Conservation (phyloP, 1,284 basidiomycete genomes). For the Ustilago curta region DNA sequence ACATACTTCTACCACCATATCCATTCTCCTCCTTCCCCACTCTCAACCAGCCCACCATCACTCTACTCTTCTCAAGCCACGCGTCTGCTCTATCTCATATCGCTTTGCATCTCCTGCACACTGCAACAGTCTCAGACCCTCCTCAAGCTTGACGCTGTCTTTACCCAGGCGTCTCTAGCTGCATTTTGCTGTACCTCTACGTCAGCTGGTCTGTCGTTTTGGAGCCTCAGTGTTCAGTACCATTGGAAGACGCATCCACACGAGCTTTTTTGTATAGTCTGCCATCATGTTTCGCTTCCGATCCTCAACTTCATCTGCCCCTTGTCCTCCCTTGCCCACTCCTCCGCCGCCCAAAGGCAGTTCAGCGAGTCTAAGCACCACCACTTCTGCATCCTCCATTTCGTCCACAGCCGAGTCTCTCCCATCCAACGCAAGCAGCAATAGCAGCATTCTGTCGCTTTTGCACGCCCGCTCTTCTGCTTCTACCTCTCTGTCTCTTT, state of each 20-base stretch:
- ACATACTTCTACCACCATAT: constrained; percentile 45
- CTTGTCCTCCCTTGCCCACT: constrained; percentile 10
- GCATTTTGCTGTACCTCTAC: constrained; percentile 1
- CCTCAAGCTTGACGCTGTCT: not conserved
- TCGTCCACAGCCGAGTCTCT: constrained; percentile 23
- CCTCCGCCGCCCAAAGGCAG: constrained; percentile 5
- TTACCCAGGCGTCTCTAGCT: no score
- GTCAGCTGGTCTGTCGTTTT: constrained; percentile 11
- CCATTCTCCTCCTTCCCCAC: constrained; percentile 4
- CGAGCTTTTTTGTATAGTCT: constrained; percentile 15
- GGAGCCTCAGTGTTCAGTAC: constrained; percentile 9
- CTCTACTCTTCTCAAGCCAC: not conserved
- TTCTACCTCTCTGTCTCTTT: constrained; percentile 20
- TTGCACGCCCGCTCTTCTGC: constrained; percentile 35
- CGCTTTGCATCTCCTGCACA: constrained; percentile 1
- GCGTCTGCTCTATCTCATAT: not conserved
- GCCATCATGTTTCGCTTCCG: constrained; percentile 44
- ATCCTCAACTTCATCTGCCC: constrained; percentile 33
- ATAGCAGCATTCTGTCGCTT: constrained; percentile 39
- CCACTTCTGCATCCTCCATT: constrained; percentile 18
- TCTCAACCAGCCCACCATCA: constrained; percentile 7
- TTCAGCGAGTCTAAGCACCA: constrained; percentile 5
- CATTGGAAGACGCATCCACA: constrained; percentile 19
- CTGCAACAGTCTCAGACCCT: not conserved
- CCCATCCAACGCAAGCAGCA: constrained; percentile 22